These are phyloP conservation scores for Hericium erinaceus DNA, from an alignment of 768 basidiomycete species.

Conservation along the genomic window DNA sequence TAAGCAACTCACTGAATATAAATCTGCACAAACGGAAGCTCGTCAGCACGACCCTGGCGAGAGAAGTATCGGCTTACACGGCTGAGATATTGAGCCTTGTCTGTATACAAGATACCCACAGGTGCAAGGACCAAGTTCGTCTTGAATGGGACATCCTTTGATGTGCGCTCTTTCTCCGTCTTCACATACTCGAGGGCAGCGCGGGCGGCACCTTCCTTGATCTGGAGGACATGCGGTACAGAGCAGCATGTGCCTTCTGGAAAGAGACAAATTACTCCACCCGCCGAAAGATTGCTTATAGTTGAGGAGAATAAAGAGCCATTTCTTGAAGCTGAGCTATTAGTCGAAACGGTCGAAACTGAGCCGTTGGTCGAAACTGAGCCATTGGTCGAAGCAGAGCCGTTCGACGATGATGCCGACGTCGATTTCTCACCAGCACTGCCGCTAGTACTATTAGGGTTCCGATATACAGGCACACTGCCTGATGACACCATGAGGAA, in stretches of 20 bases:
- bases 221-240: constrained; percentile 85
- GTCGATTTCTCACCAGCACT: background rate
- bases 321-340: background rate
- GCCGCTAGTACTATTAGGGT: constrained; percentile 78
- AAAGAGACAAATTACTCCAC: constrained; percentile 73
- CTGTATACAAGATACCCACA: constrained; percentile 83
- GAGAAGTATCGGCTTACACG: constrained; percentile 41
- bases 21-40: background rate
- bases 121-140: constrained; percentile 45
- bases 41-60: background rate
- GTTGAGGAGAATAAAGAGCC: constrained; percentile 73
- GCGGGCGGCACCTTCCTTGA: constrained; percentile 93
- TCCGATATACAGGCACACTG: constrained; percentile 93
- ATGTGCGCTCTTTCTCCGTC: background rate
- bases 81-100: constrained; percentile 92
- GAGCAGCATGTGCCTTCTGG: constrained; percentile 93
- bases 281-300: constrained; percentile 63
- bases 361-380: background rate
- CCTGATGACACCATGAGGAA: constrained; percentile 79
- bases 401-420: background rate
- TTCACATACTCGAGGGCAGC: constrained; percentile 38
- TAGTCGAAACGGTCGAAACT: background rate
- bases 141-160: background rate
- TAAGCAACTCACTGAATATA: background rate
- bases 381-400: background rate